These are phyloP conservation scores for Dicorynia guianensis DNA, from an alignment of 306 rosid species.

Conservation along the genomic window DNA sequence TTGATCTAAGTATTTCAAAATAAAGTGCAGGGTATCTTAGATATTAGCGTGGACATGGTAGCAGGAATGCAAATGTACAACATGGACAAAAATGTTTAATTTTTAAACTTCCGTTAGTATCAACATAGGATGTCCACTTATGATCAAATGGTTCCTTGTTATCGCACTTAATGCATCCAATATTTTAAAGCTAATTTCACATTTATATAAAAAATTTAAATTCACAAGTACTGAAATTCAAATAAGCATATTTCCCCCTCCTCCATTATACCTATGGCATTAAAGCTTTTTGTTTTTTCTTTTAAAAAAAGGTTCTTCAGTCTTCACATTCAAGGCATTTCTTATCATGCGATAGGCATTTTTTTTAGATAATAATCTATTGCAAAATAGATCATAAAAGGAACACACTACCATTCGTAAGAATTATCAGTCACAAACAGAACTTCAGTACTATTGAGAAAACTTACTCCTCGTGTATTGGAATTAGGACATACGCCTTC, in stretches of 20 bases:
- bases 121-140: constrained; percentile 3
- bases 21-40: background rate
- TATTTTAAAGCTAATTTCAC: constrained; percentile 4
- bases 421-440: constrained; percentile 18
- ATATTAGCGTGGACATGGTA: background rate
- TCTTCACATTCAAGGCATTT: constrained; percentile 8
- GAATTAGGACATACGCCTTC: constrained; percentile 89
- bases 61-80: constrained; percentile 5
- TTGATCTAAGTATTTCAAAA: background rate
- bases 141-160: constrained; percentile 9
- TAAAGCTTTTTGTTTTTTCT: background rate
- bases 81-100: constrained; percentile 4
- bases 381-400: constrained; percentile 21
- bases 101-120: constrained; percentile 5
- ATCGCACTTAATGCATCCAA: constrained; percentile 3
- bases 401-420: constrained; percentile 25
- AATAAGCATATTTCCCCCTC: background rate
- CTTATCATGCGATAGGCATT: constrained; percentile 28
- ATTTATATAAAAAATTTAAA: background rate
- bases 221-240: background rate
- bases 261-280: constrained; percentile 17
- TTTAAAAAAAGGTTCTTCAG: no score
- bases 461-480: constrained; percentile 86
- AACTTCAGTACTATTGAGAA: constrained; percentile 23
- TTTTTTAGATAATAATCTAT: constrained; percentile 28